phyloP scores from a whole-genome alignment of 1,139 yeast species.

The Sugiyamaella castrensis region DNA sequence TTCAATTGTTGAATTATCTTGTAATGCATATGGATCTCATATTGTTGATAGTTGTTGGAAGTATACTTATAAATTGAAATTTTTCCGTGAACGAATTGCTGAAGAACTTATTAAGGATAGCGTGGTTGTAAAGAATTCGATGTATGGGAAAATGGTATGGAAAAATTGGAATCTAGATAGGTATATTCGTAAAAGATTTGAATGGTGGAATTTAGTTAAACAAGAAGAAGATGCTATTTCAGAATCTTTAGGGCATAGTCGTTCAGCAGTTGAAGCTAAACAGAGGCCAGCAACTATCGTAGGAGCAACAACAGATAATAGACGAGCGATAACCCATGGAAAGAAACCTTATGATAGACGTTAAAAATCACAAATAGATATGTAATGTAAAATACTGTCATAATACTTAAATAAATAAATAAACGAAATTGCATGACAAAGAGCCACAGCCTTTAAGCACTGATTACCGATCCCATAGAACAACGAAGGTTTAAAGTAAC shows the following conservation, averaged over 20 bases:
- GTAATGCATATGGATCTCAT: slow-evolving; percentile 91
- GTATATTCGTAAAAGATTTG: slow-evolving; percentile 68
- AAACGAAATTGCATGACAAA: no score
- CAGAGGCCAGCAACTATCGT: slow-evolving; percentile 1
- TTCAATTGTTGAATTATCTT: slow-evolving; percentile 54
- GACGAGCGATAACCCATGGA: neutral
- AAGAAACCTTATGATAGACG: slow-evolving; percentile 4
- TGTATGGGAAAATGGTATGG: slow-evolving; percentile 91
- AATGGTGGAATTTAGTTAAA: slow-evolving; percentile 76
- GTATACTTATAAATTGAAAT: slow-evolving; percentile 71
- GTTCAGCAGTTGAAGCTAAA: slow-evolving; percentile 12
- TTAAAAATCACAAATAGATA: neutral
- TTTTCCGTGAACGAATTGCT: slow-evolving; percentile 86
- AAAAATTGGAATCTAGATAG: slow-evolving; percentile 88
- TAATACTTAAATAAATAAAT: neutral
- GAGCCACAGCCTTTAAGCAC: no score
- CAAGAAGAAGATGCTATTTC: slow-evolving; percentile 53
- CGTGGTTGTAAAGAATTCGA: slow-evolving; percentile 73
- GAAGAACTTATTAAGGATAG: slow-evolving; percentile 59
- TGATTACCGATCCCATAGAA: no score
- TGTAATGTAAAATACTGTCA: neutral
- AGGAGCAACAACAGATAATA: no score
- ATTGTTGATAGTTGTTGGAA: slow-evolving; percentile 81
- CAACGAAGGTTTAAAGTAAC: no score
- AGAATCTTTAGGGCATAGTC: slow-evolving; percentile 22